Evolutionary conservation across 208 protist species (phyloP).

Genomic region (Crithidia sp.): DNA sequence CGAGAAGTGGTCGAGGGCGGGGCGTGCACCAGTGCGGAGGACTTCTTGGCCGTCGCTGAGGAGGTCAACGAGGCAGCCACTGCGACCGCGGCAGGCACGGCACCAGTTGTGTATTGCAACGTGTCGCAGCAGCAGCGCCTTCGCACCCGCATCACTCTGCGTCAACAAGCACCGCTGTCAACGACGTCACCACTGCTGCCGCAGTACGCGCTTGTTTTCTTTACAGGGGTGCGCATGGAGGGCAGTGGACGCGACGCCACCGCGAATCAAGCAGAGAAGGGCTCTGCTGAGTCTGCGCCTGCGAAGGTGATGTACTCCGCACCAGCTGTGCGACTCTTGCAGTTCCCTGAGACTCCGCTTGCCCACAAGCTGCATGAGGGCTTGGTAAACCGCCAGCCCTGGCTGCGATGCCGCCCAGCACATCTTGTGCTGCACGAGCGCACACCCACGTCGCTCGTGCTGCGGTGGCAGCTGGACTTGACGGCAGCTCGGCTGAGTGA

Average conservation of each 20-base stretch:
- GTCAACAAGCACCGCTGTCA: background rate
- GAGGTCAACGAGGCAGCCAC: too few species aligned
- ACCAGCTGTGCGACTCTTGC: background rate
- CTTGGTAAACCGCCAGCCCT: background rate
- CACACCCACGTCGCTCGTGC: slow-evolving; percentile 13
- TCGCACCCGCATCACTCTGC: slow-evolving; percentile 9
- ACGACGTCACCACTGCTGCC: background rate
- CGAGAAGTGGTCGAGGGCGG: slow-evolving; percentile 9
- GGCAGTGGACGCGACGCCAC: too few species aligned
- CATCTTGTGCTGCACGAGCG: slow-evolving; percentile 18
- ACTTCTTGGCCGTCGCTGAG: slow-evolving; percentile 11
- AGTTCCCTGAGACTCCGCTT: background rate
- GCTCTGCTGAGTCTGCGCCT: background rate
- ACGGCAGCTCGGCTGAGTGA: background rate
- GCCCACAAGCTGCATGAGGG: too few species aligned
- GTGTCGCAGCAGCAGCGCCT: slow-evolving; percentile 8
- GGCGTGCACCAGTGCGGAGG: slow-evolving; percentile 8
- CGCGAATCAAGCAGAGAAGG: background rate
- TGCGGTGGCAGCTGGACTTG: slow-evolving; percentile 26
- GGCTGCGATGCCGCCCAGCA: slow-evolving; percentile 1
- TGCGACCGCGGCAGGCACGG: too few species aligned
- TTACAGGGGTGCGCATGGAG: background rate
- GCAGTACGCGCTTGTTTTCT: slow-evolving; percentile 15
- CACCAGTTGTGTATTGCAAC: slow-evolving; percentile 19
- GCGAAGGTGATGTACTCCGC: slow-evolving; percentile 15